A percentile compares a stretch with the other conserved stretches of the same genome.
Conservation (phyloP, 306 rosid genomes). For the Fragaria ananassa region DNA sequence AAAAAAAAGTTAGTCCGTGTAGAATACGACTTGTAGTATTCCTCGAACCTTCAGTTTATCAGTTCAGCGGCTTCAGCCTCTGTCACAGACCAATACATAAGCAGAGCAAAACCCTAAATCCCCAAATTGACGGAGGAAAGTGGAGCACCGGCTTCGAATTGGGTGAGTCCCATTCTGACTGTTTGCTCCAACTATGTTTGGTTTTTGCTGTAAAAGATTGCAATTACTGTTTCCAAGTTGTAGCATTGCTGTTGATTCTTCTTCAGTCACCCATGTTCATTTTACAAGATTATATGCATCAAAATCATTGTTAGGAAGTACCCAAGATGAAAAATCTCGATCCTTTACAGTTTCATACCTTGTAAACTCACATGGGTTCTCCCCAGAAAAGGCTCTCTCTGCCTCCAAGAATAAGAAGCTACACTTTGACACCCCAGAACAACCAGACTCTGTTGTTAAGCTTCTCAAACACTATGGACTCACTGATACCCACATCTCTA, state of each 20-base stretch:
- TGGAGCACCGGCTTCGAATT: too few species aligned
- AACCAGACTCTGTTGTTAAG: conserved; percentile 4
- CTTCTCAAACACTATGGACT: conserved; percentile 9
- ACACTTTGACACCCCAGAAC: background rate
- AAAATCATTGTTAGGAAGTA: too few species aligned
- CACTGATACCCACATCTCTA: background rate
- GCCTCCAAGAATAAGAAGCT: background rate
- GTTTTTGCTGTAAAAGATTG: background rate
- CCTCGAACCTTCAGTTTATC: too few species aligned
- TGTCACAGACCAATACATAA: too few species aligned
- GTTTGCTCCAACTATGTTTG: background rate
- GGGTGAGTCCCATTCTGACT: background rate
- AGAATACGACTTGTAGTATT: too few species aligned
- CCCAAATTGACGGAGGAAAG: too few species aligned
- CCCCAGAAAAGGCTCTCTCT: conserved; percentile 1
- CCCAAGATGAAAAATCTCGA: background rate
- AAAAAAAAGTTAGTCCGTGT: too few species aligned
- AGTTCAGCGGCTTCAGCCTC: too few species aligned
- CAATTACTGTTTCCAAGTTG: background rate
- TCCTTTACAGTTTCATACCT: conserved; percentile 15
- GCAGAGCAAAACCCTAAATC: too few species aligned
- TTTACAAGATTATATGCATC: too few species aligned
- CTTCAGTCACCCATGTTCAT: background rate
- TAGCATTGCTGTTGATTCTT: too few species aligned
- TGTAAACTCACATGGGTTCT: conserved; percentile 15